Base-by-base conservation (phyloP, 805 yeast species). In the Maudiozyma pseudohumilis region DNA sequence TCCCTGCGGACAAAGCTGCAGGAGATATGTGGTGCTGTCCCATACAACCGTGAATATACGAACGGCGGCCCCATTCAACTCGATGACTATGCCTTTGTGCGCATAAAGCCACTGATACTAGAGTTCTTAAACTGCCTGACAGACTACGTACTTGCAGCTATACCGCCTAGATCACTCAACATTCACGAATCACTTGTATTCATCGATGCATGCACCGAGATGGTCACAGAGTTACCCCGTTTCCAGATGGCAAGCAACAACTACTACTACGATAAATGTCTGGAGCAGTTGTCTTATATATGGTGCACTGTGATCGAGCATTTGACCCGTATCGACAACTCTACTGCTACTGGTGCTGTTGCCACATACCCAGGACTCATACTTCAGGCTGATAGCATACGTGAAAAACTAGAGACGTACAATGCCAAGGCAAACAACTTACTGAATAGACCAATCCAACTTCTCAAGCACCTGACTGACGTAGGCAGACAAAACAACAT, bases 41-140 rank as follows among this genome's bases (percentile, higher is more conserved):
- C 63, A 31, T 59, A 55, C 39, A 51, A 50, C 27, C 50, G 49
- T 39, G 45, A 46, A 10, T 45, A 40, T 29, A 45, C 43, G 23
- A 41, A 31, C 34, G 26, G 30, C 16, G 35, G 20, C 20, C 41
- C 35, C 26, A 41, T 43, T 21, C 41, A 38, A 32, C 35, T 53
- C 24, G 56, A 57, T 40, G 64, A 59, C 35, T 60, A 60, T 41
- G 53, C 63, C n/a, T 59, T 60, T 44, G 56, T 54, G 20, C 50
- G 63, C 31, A 44, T 60, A 43, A 60, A 58, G 31, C 48, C 58
- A 5, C 38, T 32, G 13, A 50, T 58, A 12, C 32, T 58, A 32
- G 62, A 60, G 30, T 56, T 57, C 40, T 43, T 59, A 30, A 55
- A 60, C 45, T 56, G 61, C 37, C 40, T 56, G 18, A 52, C 56